Evolutionary conservation across 371 early-diverging fungal species (phyloP), one percentile per base, ranked within the genome.

Genomic region (Mortierella sp.): DNA sequence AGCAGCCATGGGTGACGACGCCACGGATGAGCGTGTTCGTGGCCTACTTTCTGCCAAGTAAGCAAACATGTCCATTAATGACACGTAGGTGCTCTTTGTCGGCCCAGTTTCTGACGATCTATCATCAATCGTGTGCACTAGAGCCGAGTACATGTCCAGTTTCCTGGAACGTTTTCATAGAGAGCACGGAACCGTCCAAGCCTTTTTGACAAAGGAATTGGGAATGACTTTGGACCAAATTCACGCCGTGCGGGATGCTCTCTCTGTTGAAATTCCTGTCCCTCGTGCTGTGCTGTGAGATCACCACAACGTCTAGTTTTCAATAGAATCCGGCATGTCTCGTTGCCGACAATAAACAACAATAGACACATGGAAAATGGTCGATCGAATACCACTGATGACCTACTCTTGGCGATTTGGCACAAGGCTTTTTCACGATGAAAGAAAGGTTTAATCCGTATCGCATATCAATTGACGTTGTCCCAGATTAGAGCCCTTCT

Each of bases 21-120:
- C 65, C 0, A 38, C 67, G 0, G 78, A 76, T 2, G 62, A 27
- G 1, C 38, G 70, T 26, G 60, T 76, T 19, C 78, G 71, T 3
- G 71, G 67, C 5, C 63, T 76, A 9, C 60, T 76, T 4, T 76
- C 78, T 2, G 66, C 78, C 51, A 61, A 66, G 78, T 76, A 70
- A 49, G 63, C 10, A 34, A 34, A 10, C 34, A 34, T 10, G 34
- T 4, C 10, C 34, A 34, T 34, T 7, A 34, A 10, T 4, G 7
- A 34, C 34, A 34, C 7, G 34, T 4, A 34, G 7, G 10, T 7
- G 7, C 4, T 34, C 7, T 34, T 34, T 34, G 34, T 7, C 34
- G 7, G 8, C 27, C 6, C 14, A 3, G 6, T 10, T 10, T 23
- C 7, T 48, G 2, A 14, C 49, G 19, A 7, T 18, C 7, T 6